These are phyloP conservation scores for Periconia macrospinosa DNA, from an alignment of 2,329 filamentous ascomycete species.

Conservation along the genomic window DNA sequence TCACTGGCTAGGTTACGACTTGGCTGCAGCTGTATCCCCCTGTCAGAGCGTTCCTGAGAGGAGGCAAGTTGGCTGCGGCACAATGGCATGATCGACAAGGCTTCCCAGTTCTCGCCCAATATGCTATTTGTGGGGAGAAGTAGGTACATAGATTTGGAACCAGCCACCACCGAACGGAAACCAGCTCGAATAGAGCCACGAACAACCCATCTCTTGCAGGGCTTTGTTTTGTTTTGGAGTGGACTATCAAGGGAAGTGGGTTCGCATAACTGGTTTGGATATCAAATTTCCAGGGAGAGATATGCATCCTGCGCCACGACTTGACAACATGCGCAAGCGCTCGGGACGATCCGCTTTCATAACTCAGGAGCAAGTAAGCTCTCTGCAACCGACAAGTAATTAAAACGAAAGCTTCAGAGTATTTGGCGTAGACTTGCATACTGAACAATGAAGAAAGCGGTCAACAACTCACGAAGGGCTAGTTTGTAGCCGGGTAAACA, in stretches of 20 bases:
- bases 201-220: constrained; percentile 7
- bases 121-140: constrained; percentile 17
- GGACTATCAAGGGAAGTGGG: constrained; percentile 16
- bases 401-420: not conserved
- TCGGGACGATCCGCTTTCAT: constrained; percentile 28
- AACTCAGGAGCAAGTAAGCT: not conserved
- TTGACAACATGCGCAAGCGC: constrained; percentile 11
- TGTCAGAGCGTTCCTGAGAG: constrained; percentile 13
- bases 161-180: constrained; percentile 14
- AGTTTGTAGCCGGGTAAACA: not conserved
- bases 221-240: constrained; percentile 16
- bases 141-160: constrained; percentile 14
- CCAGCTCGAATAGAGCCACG: constrained; percentile 9
- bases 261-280: constrained; percentile 14
- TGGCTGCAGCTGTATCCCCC: constrained; percentile 17
- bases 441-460: not conserved
- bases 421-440: not conserved
- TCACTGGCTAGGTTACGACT: constrained; percentile 36
- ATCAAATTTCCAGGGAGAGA: constrained; percentile 9
- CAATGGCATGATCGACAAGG: constrained; percentile 18
- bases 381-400: not conserved
- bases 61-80: constrained; percentile 14
- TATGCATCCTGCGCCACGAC: constrained; percentile 12
- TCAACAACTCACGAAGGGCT: not conserved
- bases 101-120: constrained; percentile 17